A percentile compares a stretch with the other conserved stretches of the same genome.
Conservation (phyloP, 306 rosid genomes). For the Corylus avellana region DNA sequence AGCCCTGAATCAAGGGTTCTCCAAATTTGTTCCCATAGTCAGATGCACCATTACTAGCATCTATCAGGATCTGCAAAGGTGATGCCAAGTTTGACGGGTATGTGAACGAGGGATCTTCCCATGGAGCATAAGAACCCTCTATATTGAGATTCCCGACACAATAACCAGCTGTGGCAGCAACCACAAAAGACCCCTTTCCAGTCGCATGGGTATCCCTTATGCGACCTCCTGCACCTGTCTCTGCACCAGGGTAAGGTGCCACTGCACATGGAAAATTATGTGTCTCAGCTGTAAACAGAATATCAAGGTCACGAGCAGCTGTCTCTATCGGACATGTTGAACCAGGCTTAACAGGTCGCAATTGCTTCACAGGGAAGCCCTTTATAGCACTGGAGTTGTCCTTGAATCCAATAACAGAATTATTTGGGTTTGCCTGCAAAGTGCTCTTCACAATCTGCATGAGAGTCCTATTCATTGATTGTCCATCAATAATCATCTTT, state of each 20-base stretch:
- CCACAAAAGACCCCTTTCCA: constrained; percentile 90
- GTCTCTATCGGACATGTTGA: constrained; percentile 51
- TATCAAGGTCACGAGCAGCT: constrained; percentile 52
- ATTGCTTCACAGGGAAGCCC: constrained; percentile 68
- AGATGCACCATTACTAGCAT: constrained; percentile 90
- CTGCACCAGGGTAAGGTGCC: constrained; percentile 96
- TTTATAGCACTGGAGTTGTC: constrained; percentile 94
- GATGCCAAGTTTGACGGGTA: constrained; percentile 89
- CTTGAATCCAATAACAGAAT: constrained; percentile 89
- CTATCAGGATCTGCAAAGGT: constrained; percentile 82
- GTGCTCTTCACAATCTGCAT: constrained; percentile 97
- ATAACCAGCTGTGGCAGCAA: constrained; percentile 91
- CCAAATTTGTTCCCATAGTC: constrained; percentile 98
- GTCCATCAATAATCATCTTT: constrained; percentile 69
- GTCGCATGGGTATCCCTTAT: constrained; percentile 96
- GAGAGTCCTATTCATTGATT: constrained; percentile 64
- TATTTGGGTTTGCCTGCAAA: constrained; percentile 71
- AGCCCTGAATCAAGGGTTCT: constrained; percentile 97
- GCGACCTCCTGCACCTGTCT: constrained; percentile 95
- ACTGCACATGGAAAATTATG: constrained; percentile 98
- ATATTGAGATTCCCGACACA: constrained; percentile 90
- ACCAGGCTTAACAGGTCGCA: constrained; percentile 75
- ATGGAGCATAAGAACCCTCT: constrained; percentile 71
- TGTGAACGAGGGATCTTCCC: constrained; percentile 83
- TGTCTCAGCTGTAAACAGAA: constrained; percentile 89